Conservation (phyloP, 345 rosid genomes). For the Sonneratia alba region DNA sequence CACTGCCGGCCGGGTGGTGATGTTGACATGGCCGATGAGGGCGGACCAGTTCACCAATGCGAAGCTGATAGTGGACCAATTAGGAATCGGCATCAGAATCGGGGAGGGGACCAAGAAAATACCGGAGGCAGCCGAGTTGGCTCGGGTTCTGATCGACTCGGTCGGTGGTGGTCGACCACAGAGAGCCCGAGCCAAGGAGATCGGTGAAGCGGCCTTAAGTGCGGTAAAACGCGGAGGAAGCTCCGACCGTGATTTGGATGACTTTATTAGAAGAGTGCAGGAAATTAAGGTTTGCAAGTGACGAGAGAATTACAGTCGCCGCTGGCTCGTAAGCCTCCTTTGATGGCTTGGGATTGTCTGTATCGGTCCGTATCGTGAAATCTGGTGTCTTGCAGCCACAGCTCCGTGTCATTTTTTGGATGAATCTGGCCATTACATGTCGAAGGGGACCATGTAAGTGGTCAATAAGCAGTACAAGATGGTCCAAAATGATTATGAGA, state of each 20-base stretch:
- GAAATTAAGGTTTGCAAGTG: no score
- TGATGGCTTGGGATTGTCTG: no score
- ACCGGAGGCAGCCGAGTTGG: conserved; percentile 32
- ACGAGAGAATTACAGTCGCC: no score
- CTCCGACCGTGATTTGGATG: neutral
- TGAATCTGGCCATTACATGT: no score
- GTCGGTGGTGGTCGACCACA: conserved; percentile 7
- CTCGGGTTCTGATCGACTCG: conserved; percentile 21
- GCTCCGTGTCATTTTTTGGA: no score
- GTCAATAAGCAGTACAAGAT: no score
- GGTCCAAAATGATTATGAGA: no score
- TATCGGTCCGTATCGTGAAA: no score
- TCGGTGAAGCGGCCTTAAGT: neutral
- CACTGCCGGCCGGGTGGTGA: conserved; percentile 27
- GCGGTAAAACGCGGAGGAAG: neutral
- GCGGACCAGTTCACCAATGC: conserved; percentile 52
- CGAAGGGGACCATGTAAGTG: no score
- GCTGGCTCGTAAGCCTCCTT: no score
- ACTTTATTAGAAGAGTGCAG: neutral
- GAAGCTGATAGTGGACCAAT: conserved; percentile 40
- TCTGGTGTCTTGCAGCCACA: no score
- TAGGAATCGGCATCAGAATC: conserved; percentile 35
- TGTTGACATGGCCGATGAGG: conserved; percentile 61
- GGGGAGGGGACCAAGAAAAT: conserved; percentile 27
- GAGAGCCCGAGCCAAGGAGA: conserved; percentile 17